Evolutionary conservation across 1,284 basidiomycete species (phyloP).

Genomic region (Athelia sp.): DNA sequence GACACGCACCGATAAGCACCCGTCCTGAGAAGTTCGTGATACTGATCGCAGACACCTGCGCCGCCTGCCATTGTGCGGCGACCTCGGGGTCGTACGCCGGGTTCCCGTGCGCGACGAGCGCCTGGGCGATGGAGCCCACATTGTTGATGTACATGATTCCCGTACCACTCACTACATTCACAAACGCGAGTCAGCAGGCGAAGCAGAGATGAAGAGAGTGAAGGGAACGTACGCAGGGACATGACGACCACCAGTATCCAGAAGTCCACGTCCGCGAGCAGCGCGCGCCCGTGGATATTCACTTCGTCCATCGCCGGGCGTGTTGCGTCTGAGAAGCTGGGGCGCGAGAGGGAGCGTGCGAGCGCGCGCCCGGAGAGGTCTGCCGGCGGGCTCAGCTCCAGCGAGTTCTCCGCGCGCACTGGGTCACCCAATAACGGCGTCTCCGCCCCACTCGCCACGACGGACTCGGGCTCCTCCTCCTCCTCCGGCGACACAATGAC

Average conservation of each 20-base stretch:
- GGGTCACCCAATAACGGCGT: slow-evolving; percentile 19
- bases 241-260: slow-evolving; percentile 71
- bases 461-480: background rate
- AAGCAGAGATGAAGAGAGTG: background rate
- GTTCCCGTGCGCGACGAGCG: slow-evolving; percentile 69
- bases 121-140: slow-evolving; percentile 88
- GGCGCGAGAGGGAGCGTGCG: slow-evolving; percentile 1
- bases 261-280: slow-evolving; percentile 59
- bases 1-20: slow-evolving; percentile 68
- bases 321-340: slow-evolving; percentile 7
- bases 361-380: slow-evolving; percentile 2
- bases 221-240: slow-evolving; percentile 55
- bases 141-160: slow-evolving; percentile 96
- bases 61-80: slow-evolving; percentile 76
- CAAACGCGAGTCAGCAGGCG: slow-evolving; percentile 2
- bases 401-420: slow-evolving; percentile 6
- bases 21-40: slow-evolving; percentile 83
- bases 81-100: slow-evolving; percentile 58
- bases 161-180: slow-evolving; percentile 70
- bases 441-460: slow-evolving; percentile 12
- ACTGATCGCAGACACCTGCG: slow-evolving; percentile 83
- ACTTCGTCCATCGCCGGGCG: slow-evolving; percentile 14
- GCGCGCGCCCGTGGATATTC: slow-evolving; percentile 43
- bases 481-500: background rate
- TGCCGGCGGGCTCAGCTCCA: slow-evolving; percentile 9